Conservation (phyloP, 2,329 filamentous ascomycete species). For the Xylariaceae sp. region DNA sequence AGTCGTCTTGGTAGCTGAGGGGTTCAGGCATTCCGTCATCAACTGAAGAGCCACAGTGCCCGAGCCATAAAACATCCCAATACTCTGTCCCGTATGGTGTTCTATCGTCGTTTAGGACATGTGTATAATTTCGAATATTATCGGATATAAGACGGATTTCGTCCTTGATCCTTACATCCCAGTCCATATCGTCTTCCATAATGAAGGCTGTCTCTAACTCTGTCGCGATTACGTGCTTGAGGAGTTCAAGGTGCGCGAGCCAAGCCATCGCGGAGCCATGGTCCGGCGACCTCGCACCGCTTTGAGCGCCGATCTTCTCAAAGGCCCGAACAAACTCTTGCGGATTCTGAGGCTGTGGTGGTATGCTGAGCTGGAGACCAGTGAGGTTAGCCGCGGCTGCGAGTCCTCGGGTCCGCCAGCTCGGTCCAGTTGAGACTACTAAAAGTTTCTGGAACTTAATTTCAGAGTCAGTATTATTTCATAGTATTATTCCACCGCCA, state of each 20-base stretch:
- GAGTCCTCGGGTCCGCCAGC: constrained; percentile 48
- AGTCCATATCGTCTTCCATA: constrained; percentile 48
- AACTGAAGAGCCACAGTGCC: constrained; percentile 44
- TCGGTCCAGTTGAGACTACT: too few species aligned
- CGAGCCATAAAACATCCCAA: constrained; percentile 50
- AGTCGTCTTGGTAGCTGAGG: constrained; percentile 31
- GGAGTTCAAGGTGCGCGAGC: constrained; percentile 42
- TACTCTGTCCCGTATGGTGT: constrained; percentile 40
- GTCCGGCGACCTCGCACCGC: constrained; percentile 14
- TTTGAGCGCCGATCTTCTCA: constrained; percentile 28
- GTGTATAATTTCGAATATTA: constrained; percentile 41
- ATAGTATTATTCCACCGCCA: too few species aligned
- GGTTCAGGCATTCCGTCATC: constrained; percentile 21
- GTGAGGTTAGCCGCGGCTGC: constrained; percentile 44
- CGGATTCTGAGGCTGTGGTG: constrained; percentile 42
- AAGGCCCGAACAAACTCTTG: constrained; percentile 41
- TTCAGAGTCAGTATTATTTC: too few species aligned
- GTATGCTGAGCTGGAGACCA: constrained; percentile 42
- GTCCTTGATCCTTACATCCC: constrained; percentile 44
- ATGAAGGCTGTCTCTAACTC: constrained; percentile 38
- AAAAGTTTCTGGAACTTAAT: too few species aligned
- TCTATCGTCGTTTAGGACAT: too few species aligned
- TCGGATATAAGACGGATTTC: constrained; percentile 42
- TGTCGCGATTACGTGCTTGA: constrained; percentile 39
- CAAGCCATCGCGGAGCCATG: constrained; percentile 37